These are phyloP conservation scores for Nidularia sp. DNA, from an alignment of 768 basidiomycete species.

Conservation along the genomic window DNA sequence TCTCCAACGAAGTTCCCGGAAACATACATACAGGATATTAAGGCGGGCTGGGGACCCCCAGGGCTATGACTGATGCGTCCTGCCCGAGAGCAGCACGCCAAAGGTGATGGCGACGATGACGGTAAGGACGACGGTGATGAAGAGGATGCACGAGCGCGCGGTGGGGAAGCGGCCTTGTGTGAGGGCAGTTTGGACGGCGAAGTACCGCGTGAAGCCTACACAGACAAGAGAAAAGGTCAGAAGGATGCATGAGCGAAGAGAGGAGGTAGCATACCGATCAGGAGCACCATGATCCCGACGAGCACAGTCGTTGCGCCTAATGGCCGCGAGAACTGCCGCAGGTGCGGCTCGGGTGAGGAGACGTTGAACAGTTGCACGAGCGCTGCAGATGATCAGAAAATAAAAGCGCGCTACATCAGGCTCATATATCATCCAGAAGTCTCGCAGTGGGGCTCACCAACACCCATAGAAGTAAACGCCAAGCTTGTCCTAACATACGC, in stretches of 20 bases:
- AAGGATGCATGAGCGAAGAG: neutral
- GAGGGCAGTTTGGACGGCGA: slow-evolving; percentile 31
- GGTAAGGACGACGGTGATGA: slow-evolving; percentile 22
- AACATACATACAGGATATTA: neutral
- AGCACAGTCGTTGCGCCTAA: slow-evolving; percentile 36
- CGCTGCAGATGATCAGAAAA: slow-evolving; percentile 13
- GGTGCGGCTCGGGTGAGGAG: neutral
- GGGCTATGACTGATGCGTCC: neutral
- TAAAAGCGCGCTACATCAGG: neutral
- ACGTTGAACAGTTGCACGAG: slow-evolving; percentile 41
- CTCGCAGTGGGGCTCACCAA: slow-evolving; percentile 17
- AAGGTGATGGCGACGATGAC: neutral
- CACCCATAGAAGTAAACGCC: slow-evolving; percentile 39
- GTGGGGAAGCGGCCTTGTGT: slow-evolving; percentile 35
- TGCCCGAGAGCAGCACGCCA: neutral
- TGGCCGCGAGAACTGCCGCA: slow-evolving; percentile 26
- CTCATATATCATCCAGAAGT: neutral
- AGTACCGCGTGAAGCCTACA: slow-evolving; percentile 31
- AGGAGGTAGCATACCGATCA: slow-evolving; percentile 11
- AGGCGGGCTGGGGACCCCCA: too few relatives aligned
- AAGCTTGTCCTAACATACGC: slow-evolving; percentile 51
- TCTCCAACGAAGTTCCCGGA: neutral
- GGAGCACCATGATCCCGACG: slow-evolving; percentile 29
- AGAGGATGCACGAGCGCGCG: slow-evolving; percentile 26
- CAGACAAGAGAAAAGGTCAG: neutral